Evolutionary conservation across 257 asterid genomes (phyloP).

Genomic region (Lithospermum erythrorhizon): DNA sequence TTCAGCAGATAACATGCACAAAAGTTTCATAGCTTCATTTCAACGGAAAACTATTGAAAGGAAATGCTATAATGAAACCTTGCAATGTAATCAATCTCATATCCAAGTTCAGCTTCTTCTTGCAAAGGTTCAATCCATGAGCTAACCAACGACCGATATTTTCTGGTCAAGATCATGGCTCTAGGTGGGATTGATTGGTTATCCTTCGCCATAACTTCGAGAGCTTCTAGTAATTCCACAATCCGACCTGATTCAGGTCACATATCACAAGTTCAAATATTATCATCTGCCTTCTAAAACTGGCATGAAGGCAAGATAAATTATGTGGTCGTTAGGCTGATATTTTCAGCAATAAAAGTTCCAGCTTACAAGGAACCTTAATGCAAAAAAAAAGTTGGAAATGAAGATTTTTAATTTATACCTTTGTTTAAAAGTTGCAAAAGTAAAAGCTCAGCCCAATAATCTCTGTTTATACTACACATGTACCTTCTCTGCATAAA

Average conservation of each 20-base stretch:
- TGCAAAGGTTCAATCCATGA: constrained; percentile 99
- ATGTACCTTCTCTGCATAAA: constrained; percentile 84
- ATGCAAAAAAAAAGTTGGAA: neutral
- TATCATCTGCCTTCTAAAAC: neutral
- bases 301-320: neutral
- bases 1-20: neutral
- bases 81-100: constrained; percentile 85
- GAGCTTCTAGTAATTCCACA: constrained; percentile 79
- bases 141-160: constrained; percentile 90
- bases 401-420: too few species aligned
- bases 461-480: neutral
- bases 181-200: constrained; percentile 78
- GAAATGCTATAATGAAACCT: constrained; percentile 37
- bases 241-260: constrained; percentile 57
- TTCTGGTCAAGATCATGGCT: constrained; percentile 91
- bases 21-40: neutral
- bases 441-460: neutral
- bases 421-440: too few species aligned
- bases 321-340: neutral
- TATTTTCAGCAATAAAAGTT: neutral
- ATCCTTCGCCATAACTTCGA: constrained; percentile 80
- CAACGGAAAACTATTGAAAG: constrained; percentile 6
- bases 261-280: constrained; percentile 4
- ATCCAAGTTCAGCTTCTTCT: constrained; percentile 99
- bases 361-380: neutral